Base-by-base conservation (phyloP, 495 filamentous ascomycete species). In the Penicillium antarcticum region DNA sequence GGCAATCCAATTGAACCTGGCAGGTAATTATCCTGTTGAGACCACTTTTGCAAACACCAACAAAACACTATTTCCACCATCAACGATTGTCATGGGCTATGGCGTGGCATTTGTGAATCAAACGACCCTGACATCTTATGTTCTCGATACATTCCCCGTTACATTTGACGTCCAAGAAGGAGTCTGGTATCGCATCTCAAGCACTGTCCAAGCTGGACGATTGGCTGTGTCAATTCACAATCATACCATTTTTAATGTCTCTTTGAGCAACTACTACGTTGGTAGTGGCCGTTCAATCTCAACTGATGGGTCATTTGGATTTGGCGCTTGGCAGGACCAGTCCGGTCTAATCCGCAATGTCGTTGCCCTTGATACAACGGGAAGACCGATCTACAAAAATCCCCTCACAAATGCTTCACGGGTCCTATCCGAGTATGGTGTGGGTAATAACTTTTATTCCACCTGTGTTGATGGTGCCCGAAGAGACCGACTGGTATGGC, bases 241-340 rank as follows among this genome's bases (percentile, higher is more conserved):
- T n/a, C n/a, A n/a, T n/a, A n/a, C n/a, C n/a, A n/a, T 33, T 24
- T 21, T 21, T 6, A 38, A 38, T 38, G n/a, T 38, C 17, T 38
- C 35, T 1, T 16, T 38, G 11, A 6, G 6, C 2, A 16, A 6
- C n/a, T 26, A 37, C 35, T 29, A 32, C 31, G 11, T 11, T 26
- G 45, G 45, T 26, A 31, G 45, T 13, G 45, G 45, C 5, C 4
- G 17, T 6, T 21, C 45, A 21, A 38, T 48, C 16, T 19, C 31
- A 12, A 48, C 14, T 18, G 10, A 31, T 2, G 45, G 45, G 13
- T n/a, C 45, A 4, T 48, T 48, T 36, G 45, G 45, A 12, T 48
- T 48, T 48, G 45, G 45, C 3, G 45, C 45, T 1, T 48, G 34
- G 32, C 45, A 48, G 37, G 45, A 48, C n/a, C 45, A 48, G 17